phyloP scores from a whole-genome alignment of 2,329 filamentous ascomycete genomes.

The Aspergillus ochraceoroseus region DNA sequence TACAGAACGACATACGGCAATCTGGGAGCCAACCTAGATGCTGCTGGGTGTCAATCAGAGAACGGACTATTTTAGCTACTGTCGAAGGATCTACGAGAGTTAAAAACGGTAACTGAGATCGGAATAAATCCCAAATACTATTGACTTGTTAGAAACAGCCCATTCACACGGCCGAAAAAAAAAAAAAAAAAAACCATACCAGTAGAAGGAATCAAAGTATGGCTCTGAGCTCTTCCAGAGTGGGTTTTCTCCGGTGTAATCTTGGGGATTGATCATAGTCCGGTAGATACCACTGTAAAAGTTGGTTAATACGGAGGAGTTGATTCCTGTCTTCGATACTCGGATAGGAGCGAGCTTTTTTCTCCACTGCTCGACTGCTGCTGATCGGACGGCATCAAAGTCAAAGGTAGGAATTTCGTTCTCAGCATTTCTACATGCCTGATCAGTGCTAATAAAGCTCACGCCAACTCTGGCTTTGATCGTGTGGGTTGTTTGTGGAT shows the following conservation, averaged over 20 bases:
- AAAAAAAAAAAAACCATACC: no score
- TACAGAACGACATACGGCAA: slow-evolving; percentile 67
- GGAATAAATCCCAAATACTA: slow-evolving; percentile 64
- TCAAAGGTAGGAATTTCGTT: slow-evolving; percentile 61
- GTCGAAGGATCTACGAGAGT: slow-evolving; percentile 61
- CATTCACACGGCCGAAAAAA: no score
- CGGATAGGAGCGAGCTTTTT: slow-evolving; percentile 48
- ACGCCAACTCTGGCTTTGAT: slow-evolving; percentile 62
- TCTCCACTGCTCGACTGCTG: slow-evolving; percentile 56
- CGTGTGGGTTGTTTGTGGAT: slow-evolving; percentile 46
- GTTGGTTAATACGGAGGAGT: slow-evolving; percentile 42
- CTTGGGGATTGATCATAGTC: slow-evolving; percentile 65
- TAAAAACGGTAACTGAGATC: slow-evolving; percentile 64
- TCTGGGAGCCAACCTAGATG: slow-evolving; percentile 67
- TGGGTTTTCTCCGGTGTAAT: slow-evolving; percentile 68
- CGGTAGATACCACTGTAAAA: slow-evolving; percentile 68
- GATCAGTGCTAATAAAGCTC: slow-evolving; percentile 61
- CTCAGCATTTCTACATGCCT: slow-evolving; percentile 65
- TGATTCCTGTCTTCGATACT: slow-evolving; percentile 32
- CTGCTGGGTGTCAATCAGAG: slow-evolving; percentile 65
- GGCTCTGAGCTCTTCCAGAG: slow-evolving; percentile 60
- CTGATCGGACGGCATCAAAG: slow-evolving; percentile 51
- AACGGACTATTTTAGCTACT: slow-evolving; percentile 61
- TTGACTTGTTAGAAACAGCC: slow-evolving; percentile 12
- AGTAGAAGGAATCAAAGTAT: slow-evolving; percentile 72